Conservation (phyloP, 1,284 basidiomycete species). For the Pseudozyma tsukubaensis region DNA sequence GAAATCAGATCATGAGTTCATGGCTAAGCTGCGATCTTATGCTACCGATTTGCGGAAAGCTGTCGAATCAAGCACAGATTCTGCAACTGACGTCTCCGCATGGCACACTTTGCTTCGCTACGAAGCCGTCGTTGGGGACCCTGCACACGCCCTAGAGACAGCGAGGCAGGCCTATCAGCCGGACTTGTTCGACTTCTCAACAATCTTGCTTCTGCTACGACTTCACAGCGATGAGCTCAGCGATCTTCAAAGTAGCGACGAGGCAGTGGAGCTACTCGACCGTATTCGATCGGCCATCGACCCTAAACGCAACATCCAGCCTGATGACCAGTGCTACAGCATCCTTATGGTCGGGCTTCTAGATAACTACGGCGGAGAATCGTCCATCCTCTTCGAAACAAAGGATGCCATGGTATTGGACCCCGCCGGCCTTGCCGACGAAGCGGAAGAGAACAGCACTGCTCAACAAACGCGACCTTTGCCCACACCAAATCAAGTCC, state of each 20-base stretch:
- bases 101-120: slow-evolving; percentile 42
- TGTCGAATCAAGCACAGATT: not conserved
- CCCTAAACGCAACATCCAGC: slow-evolving; percentile 12
- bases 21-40: slow-evolving; percentile 10
- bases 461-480: not conserved
- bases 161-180: slow-evolving; percentile 11
- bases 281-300: slow-evolving; percentile 18
- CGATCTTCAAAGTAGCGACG: slow-evolving; percentile 49
- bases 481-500: slow-evolving; percentile 46
- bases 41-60: slow-evolving; percentile 17
- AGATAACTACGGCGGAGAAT: not conserved
- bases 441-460: not conserved
- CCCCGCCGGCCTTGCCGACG: not conserved
- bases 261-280: slow-evolving; percentile 45
- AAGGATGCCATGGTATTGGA: not conserved
- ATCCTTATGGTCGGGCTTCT: slow-evolving; percentile 32
- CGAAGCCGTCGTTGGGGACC: slow-evolving; percentile 19
- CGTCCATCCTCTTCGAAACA: not conserved
- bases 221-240: slow-evolving; percentile 27
- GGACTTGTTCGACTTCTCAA: slow-evolving; percentile 5
- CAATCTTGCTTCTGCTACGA: slow-evolving; percentile 26
- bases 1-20: not conserved
- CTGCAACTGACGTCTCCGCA: slow-evolving; percentile 9
- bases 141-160: slow-evolving; percentile 25
- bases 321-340: slow-evolving; percentile 24